These are phyloP conservation scores for Penicillium sp. DNA, from an alignment of 2,329 filamentous ascomycete species.

Conservation along the genomic window DNA sequence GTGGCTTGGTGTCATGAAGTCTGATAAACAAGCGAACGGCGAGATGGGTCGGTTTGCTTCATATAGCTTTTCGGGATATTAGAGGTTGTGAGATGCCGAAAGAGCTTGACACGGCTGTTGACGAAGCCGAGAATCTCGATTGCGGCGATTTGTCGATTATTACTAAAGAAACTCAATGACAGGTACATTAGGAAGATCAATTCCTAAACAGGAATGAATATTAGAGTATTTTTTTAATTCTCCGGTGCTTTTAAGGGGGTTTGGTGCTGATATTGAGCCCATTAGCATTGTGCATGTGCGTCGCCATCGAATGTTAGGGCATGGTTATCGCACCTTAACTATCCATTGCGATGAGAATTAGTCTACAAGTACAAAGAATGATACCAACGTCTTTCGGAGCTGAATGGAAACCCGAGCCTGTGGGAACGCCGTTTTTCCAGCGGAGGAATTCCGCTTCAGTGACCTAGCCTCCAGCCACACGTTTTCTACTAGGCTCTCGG, in stretches of 20 bases:
- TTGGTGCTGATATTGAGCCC: background rate
- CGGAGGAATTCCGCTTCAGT: slow-evolving; percentile 12
- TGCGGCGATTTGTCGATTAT: background rate
- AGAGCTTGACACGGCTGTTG: background rate
- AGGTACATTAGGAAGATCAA: background rate
- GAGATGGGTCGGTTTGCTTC: background rate
- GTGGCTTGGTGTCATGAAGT: background rate
- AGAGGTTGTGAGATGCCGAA: background rate
- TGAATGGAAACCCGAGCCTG: background rate
- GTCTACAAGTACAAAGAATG: background rate
- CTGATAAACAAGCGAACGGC: background rate
- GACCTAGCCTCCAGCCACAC: background rate
- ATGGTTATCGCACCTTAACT: background rate
- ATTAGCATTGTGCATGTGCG: background rate
- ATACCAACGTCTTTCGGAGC: background rate
- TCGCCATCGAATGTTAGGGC: background rate
- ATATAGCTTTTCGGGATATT: background rate
- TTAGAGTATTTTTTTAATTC: background rate
- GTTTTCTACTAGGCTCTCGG: background rate
- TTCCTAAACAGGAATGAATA: background rate
- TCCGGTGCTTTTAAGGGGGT: too few species aligned
- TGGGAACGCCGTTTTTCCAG: background rate
- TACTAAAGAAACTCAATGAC: background rate
- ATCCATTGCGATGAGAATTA: background rate
- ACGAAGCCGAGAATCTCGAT: background rate